These are phyloP conservation scores for Neonectria neomacrospora DNA, from an alignment of 2,329 filamentous ascomycete genomes.

Conservation along the genomic window DNA sequence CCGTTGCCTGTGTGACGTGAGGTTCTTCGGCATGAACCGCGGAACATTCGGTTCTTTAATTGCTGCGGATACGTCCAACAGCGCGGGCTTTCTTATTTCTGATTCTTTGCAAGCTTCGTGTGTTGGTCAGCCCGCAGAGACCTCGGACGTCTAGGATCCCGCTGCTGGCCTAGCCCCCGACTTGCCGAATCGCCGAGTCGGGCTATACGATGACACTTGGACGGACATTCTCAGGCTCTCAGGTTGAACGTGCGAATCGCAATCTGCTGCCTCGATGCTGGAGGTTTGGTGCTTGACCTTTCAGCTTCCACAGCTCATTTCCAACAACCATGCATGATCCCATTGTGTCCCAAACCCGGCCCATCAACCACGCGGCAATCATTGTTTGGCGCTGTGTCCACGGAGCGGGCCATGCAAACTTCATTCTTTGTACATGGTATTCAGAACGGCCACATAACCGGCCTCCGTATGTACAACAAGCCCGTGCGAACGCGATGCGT, in stretches of 20 bases:
- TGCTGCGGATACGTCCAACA: background rate
- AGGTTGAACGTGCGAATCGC: background rate
- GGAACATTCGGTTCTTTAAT: conserved; percentile 1
- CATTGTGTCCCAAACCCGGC: conserved; percentile 9
- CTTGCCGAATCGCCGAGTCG: background rate
- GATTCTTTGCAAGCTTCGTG: background rate
- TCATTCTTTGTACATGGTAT: conserved; percentile 9
- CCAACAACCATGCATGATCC: conserved; percentile 22
- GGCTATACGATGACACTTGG: background rate
- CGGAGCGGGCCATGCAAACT: conserved; percentile 8
- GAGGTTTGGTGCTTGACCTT: background rate
- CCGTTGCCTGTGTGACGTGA: conserved; percentile 15
- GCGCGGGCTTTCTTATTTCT: background rate
- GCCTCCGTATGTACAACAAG: conserved; percentile 5
- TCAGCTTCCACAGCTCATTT: conserved; percentile 6
- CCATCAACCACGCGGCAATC: conserved; percentile 10
- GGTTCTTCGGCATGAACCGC: conserved; percentile 7
- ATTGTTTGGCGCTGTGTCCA: conserved; percentile 7
- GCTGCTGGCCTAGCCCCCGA: background rate
- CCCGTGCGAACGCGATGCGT: background rate
- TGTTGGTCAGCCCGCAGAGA: background rate
- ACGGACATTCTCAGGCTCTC: background rate
- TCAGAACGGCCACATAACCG: conserved; percentile 13
- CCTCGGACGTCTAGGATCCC: background rate
- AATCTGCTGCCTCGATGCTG: background rate